phyloP scores from a whole-genome alignment of 805 yeast species.

The Sugiyamaella chiloensis region DNA sequence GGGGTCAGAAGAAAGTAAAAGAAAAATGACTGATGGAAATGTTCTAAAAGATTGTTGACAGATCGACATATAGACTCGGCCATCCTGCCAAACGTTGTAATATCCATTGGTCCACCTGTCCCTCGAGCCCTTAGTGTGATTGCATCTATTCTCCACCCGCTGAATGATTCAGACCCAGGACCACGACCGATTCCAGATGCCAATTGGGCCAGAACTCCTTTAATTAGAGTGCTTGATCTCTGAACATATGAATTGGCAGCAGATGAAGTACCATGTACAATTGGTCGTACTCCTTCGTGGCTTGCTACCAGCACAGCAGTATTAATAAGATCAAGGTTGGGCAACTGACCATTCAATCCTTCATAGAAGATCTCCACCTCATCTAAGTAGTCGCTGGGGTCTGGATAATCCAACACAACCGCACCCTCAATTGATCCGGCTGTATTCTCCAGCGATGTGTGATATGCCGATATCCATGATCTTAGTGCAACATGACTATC shows the following conservation, averaged over 20 bases:
- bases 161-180: constrained; percentile 84
- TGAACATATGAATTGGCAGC: constrained; percentile 34
- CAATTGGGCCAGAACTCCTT: constrained; percentile 68
- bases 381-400: constrained; percentile 61
- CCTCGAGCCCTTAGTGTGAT: constrained; percentile 73
- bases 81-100: constrained; percentile 88
- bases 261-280: constrained; percentile 50
- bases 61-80: constrained; percentile 85
- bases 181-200: constrained; percentile 62
- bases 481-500: constrained; percentile 67
- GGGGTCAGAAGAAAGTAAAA: constrained; percentile 84
- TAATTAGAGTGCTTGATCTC: constrained; percentile 55
- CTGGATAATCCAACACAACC: constrained; percentile 72
- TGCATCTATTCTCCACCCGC: constrained; percentile 96
- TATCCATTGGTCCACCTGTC: constrained; percentile 57
- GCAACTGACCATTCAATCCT: constrained; percentile 93
- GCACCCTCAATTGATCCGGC: constrained; percentile 96
- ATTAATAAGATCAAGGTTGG: constrained; percentile 86
- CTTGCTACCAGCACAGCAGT: constrained; percentile 69
- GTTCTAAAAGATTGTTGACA: constrained; percentile 87
- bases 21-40: constrained; percentile 95
- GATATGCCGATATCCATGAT: constrained; percentile 93
- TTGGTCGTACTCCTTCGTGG: constrained; percentile 70
- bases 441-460: constrained; percentile 74
- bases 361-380: constrained; percentile 72